Evolutionary conservation across 371 early-diverging fungal species (phyloP), one percentile per base, ranked within the genome.

Genomic region (Haplosporangium sp.): DNA sequence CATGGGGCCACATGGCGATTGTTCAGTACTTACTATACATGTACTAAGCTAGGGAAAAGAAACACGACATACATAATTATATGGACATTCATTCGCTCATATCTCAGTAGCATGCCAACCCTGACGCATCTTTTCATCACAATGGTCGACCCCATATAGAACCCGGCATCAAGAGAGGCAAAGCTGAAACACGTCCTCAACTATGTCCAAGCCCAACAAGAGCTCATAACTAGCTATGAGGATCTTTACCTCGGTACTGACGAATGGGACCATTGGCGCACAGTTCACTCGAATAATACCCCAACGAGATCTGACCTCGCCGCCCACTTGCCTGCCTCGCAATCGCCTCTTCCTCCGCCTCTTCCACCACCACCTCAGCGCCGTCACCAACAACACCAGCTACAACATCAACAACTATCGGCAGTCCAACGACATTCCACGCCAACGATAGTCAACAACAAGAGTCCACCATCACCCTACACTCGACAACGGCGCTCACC

Each of bases 181-280:
- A 76, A 76, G 52, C 64, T 76, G 52, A 76, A 70, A 63, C 67
- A 70, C 20, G 67, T 76, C 67, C 71, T 70, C 20, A 40, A 21
- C 60, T 76, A 70, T 46, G 64, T 76, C 37, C 67, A 70, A 43
- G 53, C 59, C 41, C 77, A 76, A 48, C 67, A 66, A 9, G 77
- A 70, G 11, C 71, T 76, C 23, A 63, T 76, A 14, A 59, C 69
- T 8, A 52, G 59, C 1, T 71, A 76, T 37, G 71, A 76, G 40
- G 65, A 65, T 5, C 46, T 61, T 36, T 53, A 52, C 38, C 64
- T 53, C 37, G 60, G 47, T 37, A 42, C 59, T 3, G 74, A 67
- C 36, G 62, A 62, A 13, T 29, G 29, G 29, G 64, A 68, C 2
- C 50, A 43, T 13, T 62, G 73, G 66, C 62, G 57, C 18, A 61